Conservation (phyloP, 2,329 filamentous ascomycete genomes). For the Microdochium bolleyi region DNA sequence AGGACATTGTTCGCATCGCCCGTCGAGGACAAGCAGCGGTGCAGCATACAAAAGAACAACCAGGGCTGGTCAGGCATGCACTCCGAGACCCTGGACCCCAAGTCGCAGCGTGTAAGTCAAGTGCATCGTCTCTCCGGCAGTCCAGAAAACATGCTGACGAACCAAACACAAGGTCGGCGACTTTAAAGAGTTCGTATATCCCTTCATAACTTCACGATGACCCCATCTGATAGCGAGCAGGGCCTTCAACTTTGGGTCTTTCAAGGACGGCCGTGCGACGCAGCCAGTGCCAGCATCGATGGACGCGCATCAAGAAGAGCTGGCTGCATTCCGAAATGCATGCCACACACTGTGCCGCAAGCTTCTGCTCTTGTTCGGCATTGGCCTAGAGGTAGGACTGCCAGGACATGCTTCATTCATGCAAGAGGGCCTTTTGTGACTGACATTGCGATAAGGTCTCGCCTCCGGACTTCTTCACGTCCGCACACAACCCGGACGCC, state of each 20-base stretch:
- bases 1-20: too few species aligned
- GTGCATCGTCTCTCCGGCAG: too few species aligned
- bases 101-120: slow-evolving; percentile 60
- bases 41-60: slow-evolving; percentile 72
- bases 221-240: slow-evolving; percentile 31
- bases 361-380: slow-evolving; percentile 69
- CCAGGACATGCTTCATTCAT: too few species aligned
- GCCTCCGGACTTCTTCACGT: slow-evolving; percentile 45
- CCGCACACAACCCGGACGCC: slow-evolving; percentile 37
- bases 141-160: too few species aligned
- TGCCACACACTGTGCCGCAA: slow-evolving; percentile 68
- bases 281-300: slow-evolving; percentile 70
- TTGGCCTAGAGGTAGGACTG: slow-evolving; percentile 57
- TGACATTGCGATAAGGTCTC: slow-evolving; percentile 23
- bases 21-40: slow-evolving; percentile 62
- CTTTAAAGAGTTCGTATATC: slow-evolving; percentile 66
- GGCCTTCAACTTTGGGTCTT: slow-evolving; percentile 87
- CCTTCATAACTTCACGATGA: slow-evolving; percentile 1
- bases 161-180: slow-evolving; percentile 58
- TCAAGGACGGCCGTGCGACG: slow-evolving; percentile 57
- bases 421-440: neutral
- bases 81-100: slow-evolving; percentile 79
- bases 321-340: slow-evolving; percentile 58
- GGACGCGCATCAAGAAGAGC: slow-evolving; percentile 45
- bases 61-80: slow-evolving; percentile 86